These are phyloP conservation scores for Coprinellus aureogranulatus DNA, from an alignment of 768 basidiomycete genomes.

Conservation along the genomic window DNA sequence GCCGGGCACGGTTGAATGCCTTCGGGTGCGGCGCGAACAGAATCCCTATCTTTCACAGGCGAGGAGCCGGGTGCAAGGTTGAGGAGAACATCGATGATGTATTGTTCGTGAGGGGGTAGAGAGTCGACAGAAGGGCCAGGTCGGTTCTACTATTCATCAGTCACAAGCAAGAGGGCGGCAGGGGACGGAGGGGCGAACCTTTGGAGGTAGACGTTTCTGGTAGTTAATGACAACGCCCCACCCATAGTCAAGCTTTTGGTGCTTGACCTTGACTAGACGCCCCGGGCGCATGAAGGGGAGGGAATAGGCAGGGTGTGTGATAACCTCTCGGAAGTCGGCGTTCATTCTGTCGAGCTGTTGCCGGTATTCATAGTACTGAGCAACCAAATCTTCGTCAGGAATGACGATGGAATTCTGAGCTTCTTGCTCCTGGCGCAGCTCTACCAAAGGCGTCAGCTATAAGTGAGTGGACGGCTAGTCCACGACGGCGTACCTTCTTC, in stretches of 20 bases:
- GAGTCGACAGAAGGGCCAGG: conserved; percentile 69
- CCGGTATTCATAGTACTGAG: conserved; percentile 90
- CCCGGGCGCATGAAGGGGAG: conserved; percentile 92
- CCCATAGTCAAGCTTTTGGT: conserved; percentile 87
- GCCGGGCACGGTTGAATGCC: conserved; percentile 74
- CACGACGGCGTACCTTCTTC: conserved; percentile 64
- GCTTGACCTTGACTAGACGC: conserved; percentile 86
- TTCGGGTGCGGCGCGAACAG: conserved; percentile 54
- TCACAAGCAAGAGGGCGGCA: neutral
- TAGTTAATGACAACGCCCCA: conserved; percentile 96
- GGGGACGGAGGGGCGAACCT: conserved; percentile 43
- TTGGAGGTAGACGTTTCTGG: conserved; percentile 81
- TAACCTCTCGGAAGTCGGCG: conserved; percentile 84
- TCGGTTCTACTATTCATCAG: conserved; percentile 55
- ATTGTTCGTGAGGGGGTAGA: conserved; percentile 81
- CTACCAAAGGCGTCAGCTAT: conserved; percentile 35
- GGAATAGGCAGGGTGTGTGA: conserved; percentile 94
- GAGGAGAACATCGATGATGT: conserved; percentile 89
- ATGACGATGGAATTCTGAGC: conserved; percentile 63
- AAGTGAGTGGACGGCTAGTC: neutral
- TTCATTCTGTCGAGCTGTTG: conserved; percentile 89
- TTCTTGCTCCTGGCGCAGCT: conserved; percentile 72
- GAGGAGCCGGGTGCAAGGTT: conserved; percentile 66
- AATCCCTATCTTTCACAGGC: conserved; percentile 53
- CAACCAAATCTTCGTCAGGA: conserved; percentile 77